A percentile compares a stretch with the other conserved stretches of the same genome.
phyloP scores from a whole-genome alignment of 768 basidiomycete genomes.

The Serpula lacrymans region DNA sequence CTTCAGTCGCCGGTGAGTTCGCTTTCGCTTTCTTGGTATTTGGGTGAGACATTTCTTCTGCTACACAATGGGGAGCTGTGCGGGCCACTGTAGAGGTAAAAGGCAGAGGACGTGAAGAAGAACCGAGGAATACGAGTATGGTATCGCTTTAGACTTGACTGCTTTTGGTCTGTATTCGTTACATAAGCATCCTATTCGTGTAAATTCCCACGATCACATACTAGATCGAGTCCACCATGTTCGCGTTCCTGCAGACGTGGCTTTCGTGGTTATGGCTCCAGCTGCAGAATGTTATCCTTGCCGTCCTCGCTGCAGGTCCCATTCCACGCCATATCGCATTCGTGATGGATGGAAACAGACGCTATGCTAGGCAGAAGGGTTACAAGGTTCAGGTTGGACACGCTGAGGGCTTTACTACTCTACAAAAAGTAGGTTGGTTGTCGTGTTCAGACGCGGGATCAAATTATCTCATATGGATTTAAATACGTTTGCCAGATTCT shows the following conservation, averaged over 20 bases:
- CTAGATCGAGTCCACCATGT: no score
- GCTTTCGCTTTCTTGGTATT: no score
- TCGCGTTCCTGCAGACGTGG: background rate
- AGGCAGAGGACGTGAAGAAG: no score
- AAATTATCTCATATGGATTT: background rate
- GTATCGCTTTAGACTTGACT: no score
- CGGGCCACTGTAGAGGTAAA: no score
- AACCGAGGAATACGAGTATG: no score
- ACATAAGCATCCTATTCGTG: no score
- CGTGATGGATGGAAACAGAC: constrained; percentile 95
- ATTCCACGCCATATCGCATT: constrained; percentile 90
- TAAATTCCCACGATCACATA: no score
- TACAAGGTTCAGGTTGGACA: constrained; percentile 78
- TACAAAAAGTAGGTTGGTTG: constrained; percentile 61
- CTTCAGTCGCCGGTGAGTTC: no score
- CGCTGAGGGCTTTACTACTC: constrained; percentile 73
- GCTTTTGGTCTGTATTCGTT: constrained; percentile 13
- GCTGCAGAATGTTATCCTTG: constrained; percentile 47
- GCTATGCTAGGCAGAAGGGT: constrained; percentile 74
- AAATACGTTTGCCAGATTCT: constrained; percentile 54
- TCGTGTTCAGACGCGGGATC: background rate
- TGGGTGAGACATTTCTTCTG: constrained; percentile 36
- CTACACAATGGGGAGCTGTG: constrained; percentile 31
- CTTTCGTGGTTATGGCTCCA: constrained; percentile 19
- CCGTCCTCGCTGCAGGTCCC: constrained; percentile 75